Conservation (phyloP, 345 rosid species). For the Passiflora organensis region DNA sequence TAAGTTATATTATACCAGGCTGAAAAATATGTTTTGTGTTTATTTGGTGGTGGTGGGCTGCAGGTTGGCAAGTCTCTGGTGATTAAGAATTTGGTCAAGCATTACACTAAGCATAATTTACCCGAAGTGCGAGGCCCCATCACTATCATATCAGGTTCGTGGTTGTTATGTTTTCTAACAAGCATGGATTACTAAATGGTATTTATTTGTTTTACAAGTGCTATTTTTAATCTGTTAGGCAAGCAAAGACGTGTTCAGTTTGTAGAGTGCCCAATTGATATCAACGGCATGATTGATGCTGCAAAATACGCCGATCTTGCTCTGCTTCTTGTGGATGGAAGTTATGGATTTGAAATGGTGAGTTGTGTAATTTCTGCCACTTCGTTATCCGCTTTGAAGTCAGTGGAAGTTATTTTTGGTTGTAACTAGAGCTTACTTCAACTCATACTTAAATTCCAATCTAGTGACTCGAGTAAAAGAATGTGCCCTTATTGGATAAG, state of each 20-base stretch:
- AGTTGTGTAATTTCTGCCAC: slow-evolving; percentile 17
- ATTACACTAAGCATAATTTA: slow-evolving; percentile 66
- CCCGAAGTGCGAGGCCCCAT: slow-evolving; percentile 91
- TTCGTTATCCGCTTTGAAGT: neutral
- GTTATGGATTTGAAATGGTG: slow-evolving; percentile 99
- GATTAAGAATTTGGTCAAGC: slow-evolving; percentile 76
- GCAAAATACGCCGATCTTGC: slow-evolving; percentile 93
- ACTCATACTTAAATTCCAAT: no score
- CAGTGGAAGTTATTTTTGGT: neutral
- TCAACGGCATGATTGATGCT: slow-evolving; percentile 93
- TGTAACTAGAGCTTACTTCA: neutral
- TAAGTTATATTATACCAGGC: neutral
- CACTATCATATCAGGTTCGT: slow-evolving; percentile 71
- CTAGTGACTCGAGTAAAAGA: no score
- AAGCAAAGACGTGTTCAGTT: slow-evolving; percentile 73
- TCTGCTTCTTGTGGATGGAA: slow-evolving; percentile 79
- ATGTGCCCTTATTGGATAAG: no score
- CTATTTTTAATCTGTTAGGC: slow-evolving; percentile 36
- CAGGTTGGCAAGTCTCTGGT: slow-evolving; percentile 91
- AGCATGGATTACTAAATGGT: neutral
- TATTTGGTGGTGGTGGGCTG: neutral
- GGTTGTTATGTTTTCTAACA: neutral
- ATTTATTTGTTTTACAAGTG: slow-evolving; percentile 8
- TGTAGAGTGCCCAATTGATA: slow-evolving; percentile 96
- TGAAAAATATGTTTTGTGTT: neutral